Percentiles rank a stretch among this genome's conserved stretches.
phyloP scores from a whole-genome alignment of 2,329 filamentous ascomycete genomes.

The Pseudocercospora musae region DNA sequence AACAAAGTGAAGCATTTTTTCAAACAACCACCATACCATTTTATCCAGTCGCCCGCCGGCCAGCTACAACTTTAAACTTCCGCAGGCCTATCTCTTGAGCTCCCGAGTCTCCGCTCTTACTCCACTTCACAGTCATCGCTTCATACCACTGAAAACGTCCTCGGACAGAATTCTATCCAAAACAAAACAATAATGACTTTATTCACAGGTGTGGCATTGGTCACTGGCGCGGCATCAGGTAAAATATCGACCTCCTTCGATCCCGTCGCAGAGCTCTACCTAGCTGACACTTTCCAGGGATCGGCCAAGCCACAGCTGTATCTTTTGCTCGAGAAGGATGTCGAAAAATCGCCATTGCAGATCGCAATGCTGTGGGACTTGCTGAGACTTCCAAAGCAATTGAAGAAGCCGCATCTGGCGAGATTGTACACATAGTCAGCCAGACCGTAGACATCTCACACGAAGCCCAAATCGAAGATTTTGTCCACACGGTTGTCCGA shows the following conservation, averaged over 20 bases:
- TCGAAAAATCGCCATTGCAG: slow-evolving; percentile 42
- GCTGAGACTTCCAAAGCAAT: slow-evolving; percentile 36
- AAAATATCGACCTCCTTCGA: not conserved
- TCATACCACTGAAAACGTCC: not conserved
- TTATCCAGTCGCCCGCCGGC: slow-evolving; percentile 1
- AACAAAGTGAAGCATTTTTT: not conserved
- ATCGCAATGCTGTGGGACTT: slow-evolving; percentile 36
- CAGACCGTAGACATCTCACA: slow-evolving; percentile 38
- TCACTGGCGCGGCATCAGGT: slow-evolving; percentile 37
- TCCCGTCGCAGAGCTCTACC: not conserved
- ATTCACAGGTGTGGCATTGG: slow-evolving; percentile 34
- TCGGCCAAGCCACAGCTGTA: slow-evolving; percentile 43
- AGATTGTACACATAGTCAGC: slow-evolving; percentile 26
- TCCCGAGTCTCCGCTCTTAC: slow-evolving; percentile 6
- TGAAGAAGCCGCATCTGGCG: slow-evolving; percentile 23
- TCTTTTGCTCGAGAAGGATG: slow-evolving; percentile 48
- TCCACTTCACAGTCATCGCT: not conserved
- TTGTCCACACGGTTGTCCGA: slow-evolving; percentile 35
- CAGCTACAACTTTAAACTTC: not conserved
- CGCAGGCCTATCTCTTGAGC: slow-evolving; percentile 2
- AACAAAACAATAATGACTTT: slow-evolving; percentile 21
- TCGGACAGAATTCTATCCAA: not conserved
- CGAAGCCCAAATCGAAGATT: slow-evolving; percentile 35
- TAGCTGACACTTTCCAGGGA: slow-evolving; percentile 33
- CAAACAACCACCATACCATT: not conserved